Percentiles rank a stretch among this genome's conserved stretches.
Evolutionary conservation across 768 basidiomycete genomes (phyloP).

Genomic region (Pisolithus tinctorius): DNA sequence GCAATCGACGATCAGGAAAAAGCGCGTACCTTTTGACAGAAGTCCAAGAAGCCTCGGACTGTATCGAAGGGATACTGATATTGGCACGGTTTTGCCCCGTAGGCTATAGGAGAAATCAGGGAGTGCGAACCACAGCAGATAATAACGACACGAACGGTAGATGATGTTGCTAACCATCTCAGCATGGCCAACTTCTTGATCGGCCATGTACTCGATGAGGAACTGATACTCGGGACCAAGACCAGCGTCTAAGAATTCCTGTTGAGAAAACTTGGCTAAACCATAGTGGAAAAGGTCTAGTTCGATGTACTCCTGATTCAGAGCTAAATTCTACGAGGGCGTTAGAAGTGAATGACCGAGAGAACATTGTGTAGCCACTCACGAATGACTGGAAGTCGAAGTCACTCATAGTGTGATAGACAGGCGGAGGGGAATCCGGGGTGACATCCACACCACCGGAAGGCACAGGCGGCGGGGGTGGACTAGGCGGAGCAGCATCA

Average conservation of each 20-base stretch:
- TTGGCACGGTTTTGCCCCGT: conserved; percentile 47
- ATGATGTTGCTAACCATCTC: conserved; percentile 46
- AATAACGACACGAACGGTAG: conserved; percentile 21
- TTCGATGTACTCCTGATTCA: conserved; percentile 15
- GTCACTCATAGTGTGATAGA: conserved; percentile 29
- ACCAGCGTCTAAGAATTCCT: conserved; percentile 52
- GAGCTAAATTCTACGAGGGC: conserved; percentile 36
- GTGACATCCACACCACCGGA: conserved; percentile 19
- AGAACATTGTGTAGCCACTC: not conserved
- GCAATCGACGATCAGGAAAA: not conserved
- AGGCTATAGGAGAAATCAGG: conserved; percentile 15
- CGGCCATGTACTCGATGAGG: conserved; percentile 56
- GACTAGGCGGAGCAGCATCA: not conserved
- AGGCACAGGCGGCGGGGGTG: conserved; percentile 6
- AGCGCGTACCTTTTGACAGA: conserved; percentile 41
- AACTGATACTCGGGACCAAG: conserved; percentile 45
- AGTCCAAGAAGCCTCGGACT: conserved; percentile 54
- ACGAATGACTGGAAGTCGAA: conserved; percentile 50
- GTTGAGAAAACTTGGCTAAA: conserved; percentile 34
- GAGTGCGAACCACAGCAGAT: not conserved
- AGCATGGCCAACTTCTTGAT: conserved; percentile 61
- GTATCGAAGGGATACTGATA: conserved; percentile 51
- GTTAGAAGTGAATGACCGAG: not conserved
- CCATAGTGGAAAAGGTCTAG: not conserved
- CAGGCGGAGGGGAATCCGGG: conserved; percentile 21